Base-by-base conservation (phyloP, 108 stramenopile species). In the Bacterosira constricta region DNA sequence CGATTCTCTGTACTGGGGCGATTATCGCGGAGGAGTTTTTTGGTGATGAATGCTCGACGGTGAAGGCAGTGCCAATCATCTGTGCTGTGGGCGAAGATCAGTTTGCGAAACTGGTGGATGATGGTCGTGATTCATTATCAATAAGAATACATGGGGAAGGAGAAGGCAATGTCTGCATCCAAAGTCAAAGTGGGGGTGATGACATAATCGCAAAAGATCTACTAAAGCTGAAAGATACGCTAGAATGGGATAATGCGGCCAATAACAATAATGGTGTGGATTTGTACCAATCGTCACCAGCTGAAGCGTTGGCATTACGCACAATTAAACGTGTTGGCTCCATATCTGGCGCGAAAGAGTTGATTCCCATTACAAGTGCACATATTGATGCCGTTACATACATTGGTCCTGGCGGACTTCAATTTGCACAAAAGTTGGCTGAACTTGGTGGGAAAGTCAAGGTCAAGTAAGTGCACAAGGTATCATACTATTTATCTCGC, bases 381-480 rank as follows among this genome's bases (percentile, higher is more conserved):
- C 90, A 90, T 63, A 87, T 91, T 73, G 93, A 94, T 76, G 93
- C 84, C 0, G 86, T 86, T n/a, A 94, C 93, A 6, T 94, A 89
- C 52, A 87, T 94, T 70, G 93, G 93, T 3, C 82, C 71, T 3
- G 93, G 89, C 15, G 89, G 93, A 15, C 44, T 88, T 25, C 41
- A 59, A 25, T 94, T 94, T 67, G 88, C 73, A 35, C 59, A 84
- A 46, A 56, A 71, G 0, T 59, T 94, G 18, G 90, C 86, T 3
- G 54, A 89, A 50, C 68, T 85, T 3, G 86, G 84, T 27, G 90
- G 90, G 18, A 20, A 23, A 10, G 50, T 51, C 21, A 51, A 51
- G 20, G 50, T 51, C 3, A 7, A 1, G 50, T 51, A 25, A 51
- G 50, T 21, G n/a, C n/a, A n/a, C n/a, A n/a, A n/a, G n/a, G n/a